phyloP scores from a whole-genome alignment of 805 yeast species.

The Blastobotrys terrestris region DNA sequence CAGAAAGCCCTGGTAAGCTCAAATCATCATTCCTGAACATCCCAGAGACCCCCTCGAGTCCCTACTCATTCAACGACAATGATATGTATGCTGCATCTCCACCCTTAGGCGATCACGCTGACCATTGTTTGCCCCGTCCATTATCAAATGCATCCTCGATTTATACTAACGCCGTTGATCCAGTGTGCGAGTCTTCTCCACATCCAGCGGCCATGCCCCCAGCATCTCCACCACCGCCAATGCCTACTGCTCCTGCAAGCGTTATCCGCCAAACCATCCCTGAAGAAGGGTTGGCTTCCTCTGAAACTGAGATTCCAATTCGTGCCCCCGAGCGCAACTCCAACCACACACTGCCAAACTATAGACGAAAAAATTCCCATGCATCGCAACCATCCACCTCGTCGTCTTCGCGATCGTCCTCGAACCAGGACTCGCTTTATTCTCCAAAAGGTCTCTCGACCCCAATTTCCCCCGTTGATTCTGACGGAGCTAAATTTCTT shows the following conservation, averaged over 20 bases:
- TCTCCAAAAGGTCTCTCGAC: background rate
- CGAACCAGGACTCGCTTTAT: background rate
- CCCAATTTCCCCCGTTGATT: constrained; percentile 1
- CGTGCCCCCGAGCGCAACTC: background rate
- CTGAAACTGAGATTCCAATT: background rate
- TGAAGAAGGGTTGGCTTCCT: background rate
- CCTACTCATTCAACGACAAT: background rate
- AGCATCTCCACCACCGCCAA: background rate
- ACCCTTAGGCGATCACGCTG: background rate
- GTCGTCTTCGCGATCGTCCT: background rate
- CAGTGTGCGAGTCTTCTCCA: background rate
- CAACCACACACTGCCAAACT: background rate
- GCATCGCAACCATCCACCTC: background rate
- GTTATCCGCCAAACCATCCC: background rate
- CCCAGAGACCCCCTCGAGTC: background rate
- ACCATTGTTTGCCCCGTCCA: background rate
- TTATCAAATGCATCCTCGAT: background rate
- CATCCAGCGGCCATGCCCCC: background rate
- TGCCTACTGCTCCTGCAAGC: background rate
- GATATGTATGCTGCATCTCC: background rate
- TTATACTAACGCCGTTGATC: background rate
- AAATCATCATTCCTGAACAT: background rate
- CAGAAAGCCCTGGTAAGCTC: background rate
- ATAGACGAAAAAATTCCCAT: background rate
- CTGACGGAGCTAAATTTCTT: background rate